Evolutionary conservation across 2,329 filamentous ascomycete species (phyloP).

Genomic region (Penicillium freii): DNA sequence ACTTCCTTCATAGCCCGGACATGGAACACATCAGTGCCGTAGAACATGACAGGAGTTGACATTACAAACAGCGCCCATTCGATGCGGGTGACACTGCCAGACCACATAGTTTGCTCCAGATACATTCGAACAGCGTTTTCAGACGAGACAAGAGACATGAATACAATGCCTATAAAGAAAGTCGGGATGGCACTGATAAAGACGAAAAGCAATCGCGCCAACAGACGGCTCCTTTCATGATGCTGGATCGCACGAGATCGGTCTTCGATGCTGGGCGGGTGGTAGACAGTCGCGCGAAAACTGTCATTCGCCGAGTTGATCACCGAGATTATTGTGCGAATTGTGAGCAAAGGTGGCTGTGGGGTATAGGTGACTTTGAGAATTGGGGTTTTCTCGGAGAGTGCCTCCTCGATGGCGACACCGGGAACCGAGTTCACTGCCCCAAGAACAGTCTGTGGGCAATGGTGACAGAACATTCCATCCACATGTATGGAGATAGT

Average conservation of each 20-base stretch:
- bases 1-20: constrained; percentile 75
- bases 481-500: constrained; percentile 65
- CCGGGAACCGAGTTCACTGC: constrained; percentile 49
- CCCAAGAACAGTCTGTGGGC: constrained; percentile 51
- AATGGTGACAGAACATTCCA: constrained; percentile 74
- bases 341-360: constrained; percentile 65
- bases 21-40: constrained; percentile 83
- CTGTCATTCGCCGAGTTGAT: constrained; percentile 65
- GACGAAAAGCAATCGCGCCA: constrained; percentile 69
- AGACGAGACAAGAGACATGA: constrained; percentile 75
- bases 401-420: constrained; percentile 40
- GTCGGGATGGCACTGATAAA: constrained; percentile 72
- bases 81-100: constrained; percentile 67
- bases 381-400: constrained; percentile 63
- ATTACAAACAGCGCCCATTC: constrained; percentile 79
- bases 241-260: constrained; percentile 70
- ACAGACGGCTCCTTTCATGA: constrained; percentile 65
- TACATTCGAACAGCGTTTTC: constrained; percentile 59
- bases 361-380: constrained; percentile 71
- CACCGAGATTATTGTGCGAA: constrained; percentile 68
- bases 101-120: constrained; percentile 68
- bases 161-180: constrained; percentile 83
- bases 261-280: constrained; percentile 80
- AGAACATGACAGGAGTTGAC: constrained; percentile 83
- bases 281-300: constrained; percentile 69